Conservation (phyloP, 2,329 filamentous ascomycete genomes). For the Cercospora beticola region DNA sequence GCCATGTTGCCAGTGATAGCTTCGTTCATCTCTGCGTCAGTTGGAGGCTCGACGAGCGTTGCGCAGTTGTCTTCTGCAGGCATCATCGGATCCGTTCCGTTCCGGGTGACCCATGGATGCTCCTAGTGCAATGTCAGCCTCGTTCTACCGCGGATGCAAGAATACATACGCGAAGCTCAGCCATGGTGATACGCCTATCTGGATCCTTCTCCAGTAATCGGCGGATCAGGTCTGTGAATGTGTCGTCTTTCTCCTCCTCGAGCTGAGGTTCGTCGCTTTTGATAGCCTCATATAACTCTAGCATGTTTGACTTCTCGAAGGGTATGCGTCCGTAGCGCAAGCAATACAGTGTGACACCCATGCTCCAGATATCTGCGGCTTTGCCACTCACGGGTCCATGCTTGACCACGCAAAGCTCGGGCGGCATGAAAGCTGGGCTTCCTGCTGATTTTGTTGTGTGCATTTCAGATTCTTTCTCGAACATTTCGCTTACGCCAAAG, state of each 20-base stretch:
- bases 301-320: conserved; percentile 73
- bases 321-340: conserved; percentile 85
- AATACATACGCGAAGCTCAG: conserved; percentile 69
- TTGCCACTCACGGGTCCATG: conserved; percentile 86
- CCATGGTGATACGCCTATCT: conserved; percentile 77
- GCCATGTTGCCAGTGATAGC: conserved; percentile 90
- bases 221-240: conserved; percentile 72
- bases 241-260: conserved; percentile 61
- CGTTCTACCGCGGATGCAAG: background rate
- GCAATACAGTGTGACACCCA: conserved; percentile 94
- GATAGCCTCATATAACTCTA: conserved; percentile 90
- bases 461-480: conserved; percentile 85
- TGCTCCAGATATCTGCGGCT: conserved; percentile 96
- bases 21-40: conserved; percentile 83
- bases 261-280: conserved; percentile 65
- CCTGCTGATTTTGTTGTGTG: conserved; percentile 89
- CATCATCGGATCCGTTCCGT: conserved; percentile 74
- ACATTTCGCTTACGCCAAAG: conserved; percentile 99
- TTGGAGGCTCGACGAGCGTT: conserved; percentile 76
- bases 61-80: conserved; percentile 83
- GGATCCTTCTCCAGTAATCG: conserved; percentile 83
- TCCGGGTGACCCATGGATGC: conserved; percentile 89
- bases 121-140: conserved; percentile 54
- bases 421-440: conserved; percentile 90
- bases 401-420: conserved; percentile 82